Conservation (phyloP, 495 filamentous ascomycete species). For the Penicillium atrosanguineum region DNA sequence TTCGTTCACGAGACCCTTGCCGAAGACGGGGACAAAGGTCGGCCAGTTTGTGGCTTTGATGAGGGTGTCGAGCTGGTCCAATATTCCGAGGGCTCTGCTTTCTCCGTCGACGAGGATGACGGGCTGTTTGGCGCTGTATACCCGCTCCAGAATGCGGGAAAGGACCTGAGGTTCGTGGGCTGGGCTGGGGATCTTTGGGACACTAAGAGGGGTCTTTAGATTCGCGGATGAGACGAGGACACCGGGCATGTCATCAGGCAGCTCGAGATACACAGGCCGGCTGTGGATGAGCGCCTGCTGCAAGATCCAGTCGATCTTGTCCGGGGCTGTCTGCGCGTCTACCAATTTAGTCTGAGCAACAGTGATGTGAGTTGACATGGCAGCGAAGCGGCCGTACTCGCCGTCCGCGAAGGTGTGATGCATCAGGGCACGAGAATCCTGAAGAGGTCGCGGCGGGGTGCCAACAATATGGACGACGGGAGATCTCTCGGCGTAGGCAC, state of each 20-base stretch:
- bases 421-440: constrained; percentile 30
- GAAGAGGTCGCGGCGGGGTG: constrained; percentile 29
- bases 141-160: constrained; percentile 23
- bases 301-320: constrained; percentile 38
- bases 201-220: constrained; percentile 16
- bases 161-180: constrained; percentile 19
- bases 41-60: constrained; percentile 29
- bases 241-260: constrained; percentile 44
- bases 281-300: constrained; percentile 36
- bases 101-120: constrained; percentile 39
- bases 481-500: constrained; percentile 70
- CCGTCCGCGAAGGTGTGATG: constrained; percentile 49
- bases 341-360: constrained; percentile 37
- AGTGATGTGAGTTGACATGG: constrained; percentile 39
- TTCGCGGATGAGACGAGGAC: constrained; percentile 24
- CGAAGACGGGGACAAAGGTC: constrained; percentile 32
- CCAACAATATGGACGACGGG: constrained; percentile 84
- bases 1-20: constrained; percentile 41
- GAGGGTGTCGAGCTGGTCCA: constrained; percentile 28
- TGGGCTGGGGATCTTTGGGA: constrained; percentile 13
- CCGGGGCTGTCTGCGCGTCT: constrained; percentile 34
- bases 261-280: constrained; percentile 43
- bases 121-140: constrained; percentile 33
- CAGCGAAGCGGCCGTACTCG: constrained; percentile 36
- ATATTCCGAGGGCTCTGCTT: constrained; percentile 22